Conservation (phyloP, 441 rosid genomes). For the Populus hybrid region DNA sequence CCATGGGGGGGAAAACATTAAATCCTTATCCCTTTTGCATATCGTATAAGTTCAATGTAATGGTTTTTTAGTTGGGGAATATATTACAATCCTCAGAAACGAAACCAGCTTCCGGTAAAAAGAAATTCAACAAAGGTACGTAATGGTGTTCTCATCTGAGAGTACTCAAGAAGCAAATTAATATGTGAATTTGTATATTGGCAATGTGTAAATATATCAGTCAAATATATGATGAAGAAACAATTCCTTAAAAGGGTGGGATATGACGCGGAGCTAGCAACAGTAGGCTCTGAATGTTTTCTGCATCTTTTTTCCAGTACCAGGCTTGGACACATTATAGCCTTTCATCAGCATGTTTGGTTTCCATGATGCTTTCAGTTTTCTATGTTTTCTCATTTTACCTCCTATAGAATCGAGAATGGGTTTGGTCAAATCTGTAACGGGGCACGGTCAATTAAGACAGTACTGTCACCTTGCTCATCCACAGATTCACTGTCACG, state of each 20-base stretch:
- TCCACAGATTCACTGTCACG: not conserved
- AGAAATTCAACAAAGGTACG: no score
- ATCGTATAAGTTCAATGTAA: no score
- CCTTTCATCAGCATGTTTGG: not conserved
- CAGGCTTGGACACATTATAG: not conserved
- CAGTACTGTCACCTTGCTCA: constrained; percentile 7
- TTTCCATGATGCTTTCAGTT: constrained; percentile 11
- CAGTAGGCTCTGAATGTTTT: constrained; percentile 1
- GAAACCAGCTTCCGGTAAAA: no score
- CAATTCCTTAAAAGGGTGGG: not conserved
- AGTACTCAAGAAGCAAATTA: not conserved
- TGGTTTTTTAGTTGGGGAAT: no score
- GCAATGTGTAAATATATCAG: not conserved
- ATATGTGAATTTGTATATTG: not conserved
- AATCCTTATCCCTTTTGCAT: no score
- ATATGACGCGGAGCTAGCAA: not conserved
- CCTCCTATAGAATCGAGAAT: not conserved
- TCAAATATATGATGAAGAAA: not conserved
- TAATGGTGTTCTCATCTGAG: not conserved
- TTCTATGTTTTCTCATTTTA: constrained; percentile 2
- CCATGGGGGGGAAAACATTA: no score
- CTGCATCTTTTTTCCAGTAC: not conserved
- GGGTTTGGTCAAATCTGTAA: not conserved
- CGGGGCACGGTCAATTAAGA: not conserved
- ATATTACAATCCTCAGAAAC: no score